Base-by-base conservation (phyloP, 1,284 basidiomycete genomes). In the Athelia sp. region DNA sequence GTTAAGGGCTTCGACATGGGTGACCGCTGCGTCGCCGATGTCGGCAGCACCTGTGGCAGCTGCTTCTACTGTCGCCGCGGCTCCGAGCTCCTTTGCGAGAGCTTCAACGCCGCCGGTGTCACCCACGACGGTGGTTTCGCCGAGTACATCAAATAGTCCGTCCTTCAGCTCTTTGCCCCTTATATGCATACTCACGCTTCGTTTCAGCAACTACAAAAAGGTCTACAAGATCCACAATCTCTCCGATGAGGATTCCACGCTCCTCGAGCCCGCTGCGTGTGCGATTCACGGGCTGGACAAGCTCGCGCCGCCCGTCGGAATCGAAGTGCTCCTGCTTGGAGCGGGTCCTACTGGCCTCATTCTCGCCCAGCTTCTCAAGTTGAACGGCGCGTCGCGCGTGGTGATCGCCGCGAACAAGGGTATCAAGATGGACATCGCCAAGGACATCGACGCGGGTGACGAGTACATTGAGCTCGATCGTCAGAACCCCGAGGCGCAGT, bases 251-350 rank as follows among this genome's bases (percentile, higher is more conserved):
- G 89, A 93, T 59, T 86, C 91, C 0, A 92, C 89, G 3, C 77
- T 94, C n/a, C 72, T 93, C 48, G 91, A 94, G 65, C 91, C 91
- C 17, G 87, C 90, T 3, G 84, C 90, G 14, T 94, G 91, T 63
- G 91, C 91, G 15, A 79, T 94, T 48, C 92, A 94, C 67, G 91
- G 91, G 13, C 77, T 92, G 52, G 92, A 93, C 71, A 90, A 89
- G 63, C 77, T 94, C 48, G 77, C 75, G 52, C 81, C 87, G 23
- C 77, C 84, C 15, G 85, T 91, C 53, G 91, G 91, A 32, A 72
- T 84, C 43, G 87, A 90, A 50, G 88, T 83, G 14, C 76, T 93
- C 43, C 72, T 93, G 49, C 76, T 93, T 54, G 86, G 87, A 36
- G 82, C 87, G 19, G 87, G 87, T 26, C 90, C 91, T 1, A 87